These are phyloP conservation scores for Hymenoscyphus occultus DNA, from an alignment of 2,329 filamentous ascomycete genomes.

Conservation along the genomic window DNA sequence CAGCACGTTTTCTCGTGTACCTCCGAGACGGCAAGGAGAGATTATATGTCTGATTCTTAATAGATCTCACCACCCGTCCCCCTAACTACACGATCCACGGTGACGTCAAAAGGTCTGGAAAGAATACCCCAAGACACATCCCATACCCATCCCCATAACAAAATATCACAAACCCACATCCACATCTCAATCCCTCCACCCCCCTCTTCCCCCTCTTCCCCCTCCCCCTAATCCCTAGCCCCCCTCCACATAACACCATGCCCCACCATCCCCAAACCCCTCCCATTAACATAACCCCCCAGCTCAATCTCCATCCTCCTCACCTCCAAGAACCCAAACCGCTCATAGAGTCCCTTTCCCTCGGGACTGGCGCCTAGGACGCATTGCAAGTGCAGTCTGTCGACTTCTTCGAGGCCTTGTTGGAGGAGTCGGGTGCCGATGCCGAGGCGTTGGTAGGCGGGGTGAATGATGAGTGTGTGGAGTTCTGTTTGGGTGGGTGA, in stretches of 20 bases:
- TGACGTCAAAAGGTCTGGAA: too few species aligned
- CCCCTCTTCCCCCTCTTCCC: too few species aligned
- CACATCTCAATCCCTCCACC: too few species aligned
- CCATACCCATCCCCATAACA: too few species aligned
- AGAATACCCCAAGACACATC: too few species aligned
- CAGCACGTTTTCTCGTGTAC: too few species aligned
- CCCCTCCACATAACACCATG: constrained; percentile 19
- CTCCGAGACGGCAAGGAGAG: too few species aligned
- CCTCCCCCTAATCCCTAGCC: too few species aligned
- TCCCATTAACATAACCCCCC: constrained; percentile 31
- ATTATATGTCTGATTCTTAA: too few species aligned
- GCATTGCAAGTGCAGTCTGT: constrained; percentile 25
- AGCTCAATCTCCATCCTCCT: constrained; percentile 25
- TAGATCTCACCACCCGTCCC: too few species aligned
- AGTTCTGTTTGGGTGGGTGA: constrained; percentile 23
- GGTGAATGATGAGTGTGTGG: constrained; percentile 23
- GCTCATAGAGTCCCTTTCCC: constrained; percentile 29
- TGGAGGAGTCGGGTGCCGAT: constrained; percentile 28
- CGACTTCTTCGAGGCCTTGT: constrained; percentile 23
- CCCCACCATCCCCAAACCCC: constrained; percentile 21
- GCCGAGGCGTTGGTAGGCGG: constrained; percentile 26
- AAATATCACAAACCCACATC: too few species aligned
- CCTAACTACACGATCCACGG: too few species aligned
- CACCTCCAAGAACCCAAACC: constrained; percentile 27
- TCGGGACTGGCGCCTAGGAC: constrained; percentile 30